Evolutionary conservation across 2,329 filamentous ascomycete species (phyloP).

Genomic region (Exophiala lecanii-corni): DNA sequence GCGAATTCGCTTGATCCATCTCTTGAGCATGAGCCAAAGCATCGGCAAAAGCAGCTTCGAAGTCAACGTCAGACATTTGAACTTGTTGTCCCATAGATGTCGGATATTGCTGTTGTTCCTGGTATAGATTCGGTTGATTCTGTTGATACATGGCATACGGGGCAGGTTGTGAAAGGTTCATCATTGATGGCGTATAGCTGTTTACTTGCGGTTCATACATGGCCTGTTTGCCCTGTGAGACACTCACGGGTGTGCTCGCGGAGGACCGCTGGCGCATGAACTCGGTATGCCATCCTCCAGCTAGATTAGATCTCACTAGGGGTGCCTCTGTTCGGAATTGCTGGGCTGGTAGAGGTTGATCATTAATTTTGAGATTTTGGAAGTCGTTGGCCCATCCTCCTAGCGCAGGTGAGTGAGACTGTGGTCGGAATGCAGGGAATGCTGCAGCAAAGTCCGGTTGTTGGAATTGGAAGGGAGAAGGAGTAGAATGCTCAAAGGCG

Average conservation of each 20-base stretch:
- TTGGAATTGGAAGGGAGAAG: conserved; percentile 29
- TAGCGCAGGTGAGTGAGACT: conserved; percentile 26
- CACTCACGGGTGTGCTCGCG: conserved; percentile 24
- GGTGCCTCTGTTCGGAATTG: conserved; percentile 41
- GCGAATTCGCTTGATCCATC: conserved; percentile 13
- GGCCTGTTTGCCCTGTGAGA: conserved; percentile 19
- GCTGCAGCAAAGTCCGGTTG: conserved; percentile 23
- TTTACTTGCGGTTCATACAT: conserved; percentile 26
- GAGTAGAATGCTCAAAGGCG: conserved; percentile 57
- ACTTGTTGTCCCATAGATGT: conserved; percentile 11
- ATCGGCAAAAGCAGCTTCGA: conserved; percentile 25
- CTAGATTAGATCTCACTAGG: conserved; percentile 25
- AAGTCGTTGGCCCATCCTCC: conserved; percentile 44
- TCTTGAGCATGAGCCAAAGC: conserved; percentile 21
- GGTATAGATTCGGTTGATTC: background rate
- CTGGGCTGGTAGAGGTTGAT: conserved; percentile 45
- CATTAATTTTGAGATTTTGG: conserved; percentile 41
- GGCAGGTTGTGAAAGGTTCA: conserved; percentile 16
- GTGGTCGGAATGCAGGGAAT: conserved; percentile 24
- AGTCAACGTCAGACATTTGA: conserved; percentile 21
- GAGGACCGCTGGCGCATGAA: conserved; percentile 44
- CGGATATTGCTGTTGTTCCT: conserved; percentile 21
- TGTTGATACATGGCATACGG: conserved; percentile 16
- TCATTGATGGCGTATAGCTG: conserved; percentile 7
- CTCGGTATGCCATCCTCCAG: conserved; percentile 57